phyloP scores from a whole-genome alignment of 306 rosid species.

The peach (Prunus persica) region Prunus_persica_NCBIv2 NC_034010.1:24529501-24530000 shows the following conservation, averaged over 20 bases:
- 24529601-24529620: background rate
- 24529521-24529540: no score
- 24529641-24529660: slow-evolving; percentile 15
- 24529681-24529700: slow-evolving; percentile 18
- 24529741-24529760: background rate
- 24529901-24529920: slow-evolving; percentile 68
- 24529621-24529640: background rate
- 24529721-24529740: background rate
- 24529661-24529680: slow-evolving; percentile 24
- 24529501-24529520: no score
- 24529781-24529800: background rate
- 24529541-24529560: no score
- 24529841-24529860: slow-evolving; percentile 80
- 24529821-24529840: slow-evolving; percentile 51
- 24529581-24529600: no score
- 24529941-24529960: slow-evolving; percentile 80
- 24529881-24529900: slow-evolving; percentile 56
- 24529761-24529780: background rate
- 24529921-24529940: slow-evolving; percentile 82
- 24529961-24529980: slow-evolving; percentile 82
- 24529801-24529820: no score
- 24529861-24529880: slow-evolving; percentile 87
- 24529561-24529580: no score
- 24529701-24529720: background rate
- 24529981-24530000: slow-evolving; percentile 46